Base-by-base conservation (phyloP, 2,329 filamentous ascomycete species). In the Penicillium sp. region DNA sequence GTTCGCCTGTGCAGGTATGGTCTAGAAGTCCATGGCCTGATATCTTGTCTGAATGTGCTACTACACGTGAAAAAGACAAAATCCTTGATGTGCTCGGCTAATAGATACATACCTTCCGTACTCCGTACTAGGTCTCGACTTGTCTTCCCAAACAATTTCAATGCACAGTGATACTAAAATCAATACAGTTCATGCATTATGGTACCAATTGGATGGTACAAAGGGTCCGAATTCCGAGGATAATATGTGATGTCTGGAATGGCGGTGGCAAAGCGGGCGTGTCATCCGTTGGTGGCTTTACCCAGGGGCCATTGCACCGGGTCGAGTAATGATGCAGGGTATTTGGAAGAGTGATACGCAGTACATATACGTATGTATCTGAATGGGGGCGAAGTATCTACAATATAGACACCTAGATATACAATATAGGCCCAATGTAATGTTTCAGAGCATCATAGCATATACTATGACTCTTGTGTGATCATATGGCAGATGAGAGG, bases 261-360 rank as follows among this genome's bases (percentile, higher is more conserved):
- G 34, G 47, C 40, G 33, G 43, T 40, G 43, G 48, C 38, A 29
- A 43, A 19, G 37, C 13, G 38, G 29, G n/a, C n/a, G 15, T 43
- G 22, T 17, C 24, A 32, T 31, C 45, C 28, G 35, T 21, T 28
- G 29, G 21, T 46, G 29, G 42, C 22, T 45, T 50, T 50, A 21
- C 32, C 24, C 32, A n/a, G 7, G 41, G 42, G 28, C 44, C 48
- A 28, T 32, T 50, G 48, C 24, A 8, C 8, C 37, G 48, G 48
- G 48, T 40, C 42, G 8, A 22, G 24, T n/a, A 4, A 15, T 19
- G 38, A 43, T 49, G 42, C 21, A 39, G 13, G 4, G 6, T 43
- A 19, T 31, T 33, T 32, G 45, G 31, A 26, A 21, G 21, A 17
- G 24, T 7, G 3, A 26, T 8, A 13, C 31, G 21, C 6, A n/a